Evolutionary conservation across 2,329 filamentous ascomycete genomes (phyloP).

Genomic region (Coniochaeta sp.): DNA sequence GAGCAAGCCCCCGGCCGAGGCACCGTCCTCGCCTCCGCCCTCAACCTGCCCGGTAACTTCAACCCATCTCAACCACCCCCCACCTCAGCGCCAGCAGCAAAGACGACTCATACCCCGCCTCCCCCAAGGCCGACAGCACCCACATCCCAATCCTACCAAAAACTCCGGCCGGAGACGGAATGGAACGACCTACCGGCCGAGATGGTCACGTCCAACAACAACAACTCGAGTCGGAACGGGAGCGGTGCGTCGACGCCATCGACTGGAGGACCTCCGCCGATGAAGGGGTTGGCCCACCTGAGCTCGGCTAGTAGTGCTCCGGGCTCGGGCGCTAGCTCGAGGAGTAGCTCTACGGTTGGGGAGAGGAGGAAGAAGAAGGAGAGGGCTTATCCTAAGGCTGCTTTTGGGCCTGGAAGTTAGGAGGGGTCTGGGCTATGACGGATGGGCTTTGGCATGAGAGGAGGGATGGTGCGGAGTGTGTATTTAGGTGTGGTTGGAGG

Average conservation of each 20-base stretch:
- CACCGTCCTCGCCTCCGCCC: slow-evolving; percentile 21
- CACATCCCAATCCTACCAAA: slow-evolving; percentile 47
- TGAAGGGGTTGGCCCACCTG: background rate
- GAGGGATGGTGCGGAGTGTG: too few species aligned
- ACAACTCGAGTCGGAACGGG: too few species aligned
- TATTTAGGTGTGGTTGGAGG: too few species aligned
- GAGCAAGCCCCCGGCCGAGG: too few species aligned
- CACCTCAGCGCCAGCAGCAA: too few species aligned
- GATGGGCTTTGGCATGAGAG: too few species aligned
- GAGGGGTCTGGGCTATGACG: too few species aligned
- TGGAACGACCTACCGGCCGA: slow-evolving; percentile 62
- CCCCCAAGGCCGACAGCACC: slow-evolving; percentile 14
- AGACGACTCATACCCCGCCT: background rate
- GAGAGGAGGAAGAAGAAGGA: slow-evolving; percentile 49
- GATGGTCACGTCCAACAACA: slow-evolving; percentile 36
- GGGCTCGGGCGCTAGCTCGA: slow-evolving; percentile 40
- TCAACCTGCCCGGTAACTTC: slow-evolving; percentile 15
- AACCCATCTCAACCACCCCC: too few species aligned
- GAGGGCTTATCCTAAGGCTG: slow-evolving; percentile 54
- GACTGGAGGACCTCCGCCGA: too few species aligned
- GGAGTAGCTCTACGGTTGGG: slow-evolving; percentile 55
- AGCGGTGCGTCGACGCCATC: background rate
- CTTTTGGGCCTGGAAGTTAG: slow-evolving; percentile 40
- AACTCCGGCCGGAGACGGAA: slow-evolving; percentile 49
- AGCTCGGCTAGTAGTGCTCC: slow-evolving; percentile 18